Percentiles rank a stretch among this genome's conserved stretches.
Evolutionary conservation across 768 basidiomycete genomes (phyloP).

Genomic region (Russula sp.): DNA sequence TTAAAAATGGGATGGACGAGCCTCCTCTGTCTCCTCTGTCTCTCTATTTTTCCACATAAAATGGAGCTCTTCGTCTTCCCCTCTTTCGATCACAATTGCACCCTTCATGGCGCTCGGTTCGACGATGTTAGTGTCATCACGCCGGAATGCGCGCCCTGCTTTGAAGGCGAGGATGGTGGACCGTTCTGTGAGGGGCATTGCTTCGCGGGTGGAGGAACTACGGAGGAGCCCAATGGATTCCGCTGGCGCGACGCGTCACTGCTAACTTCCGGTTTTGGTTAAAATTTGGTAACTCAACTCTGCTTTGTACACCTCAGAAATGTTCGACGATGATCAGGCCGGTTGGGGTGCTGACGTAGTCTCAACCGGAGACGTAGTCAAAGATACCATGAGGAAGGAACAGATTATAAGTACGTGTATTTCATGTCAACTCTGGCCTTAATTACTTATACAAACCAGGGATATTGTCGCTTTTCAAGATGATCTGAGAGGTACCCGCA

Average conservation of each 20-base stretch:
- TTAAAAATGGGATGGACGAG: constrained; percentile 33
- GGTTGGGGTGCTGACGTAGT: constrained; percentile 35
- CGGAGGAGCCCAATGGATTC: no score
- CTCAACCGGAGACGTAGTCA: constrained; percentile 59
- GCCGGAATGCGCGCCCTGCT: constrained; percentile 73
- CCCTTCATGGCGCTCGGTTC: constrained; percentile 70
- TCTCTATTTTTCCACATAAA: constrained; percentile 77
- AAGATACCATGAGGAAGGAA: constrained; percentile 76
- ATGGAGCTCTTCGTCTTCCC: constrained; percentile 74
- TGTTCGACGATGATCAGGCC: constrained; percentile 28
- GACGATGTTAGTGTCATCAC: constrained; percentile 62
- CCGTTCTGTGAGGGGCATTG: constrained; percentile 27
- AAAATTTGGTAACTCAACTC: constrained; percentile 1
- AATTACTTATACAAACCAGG: constrained; percentile 40
- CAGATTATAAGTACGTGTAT: constrained; percentile 64
- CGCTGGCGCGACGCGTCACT: constrained; percentile 21
- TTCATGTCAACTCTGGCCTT: neutral
- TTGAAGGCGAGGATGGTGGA: constrained; percentile 48
- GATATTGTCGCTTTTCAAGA: constrained; percentile 75
- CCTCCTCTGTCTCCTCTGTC: constrained; percentile 61
- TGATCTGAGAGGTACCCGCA: constrained; percentile 61
- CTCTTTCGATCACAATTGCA: constrained; percentile 62
- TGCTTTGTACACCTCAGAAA: neutral
- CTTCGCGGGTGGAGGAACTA: neutral
- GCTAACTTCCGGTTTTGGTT: constrained; percentile 16